phyloP scores from a whole-genome alignment of 768 basidiomycete genomes.

The Leccinum truebloodii region DNA sequence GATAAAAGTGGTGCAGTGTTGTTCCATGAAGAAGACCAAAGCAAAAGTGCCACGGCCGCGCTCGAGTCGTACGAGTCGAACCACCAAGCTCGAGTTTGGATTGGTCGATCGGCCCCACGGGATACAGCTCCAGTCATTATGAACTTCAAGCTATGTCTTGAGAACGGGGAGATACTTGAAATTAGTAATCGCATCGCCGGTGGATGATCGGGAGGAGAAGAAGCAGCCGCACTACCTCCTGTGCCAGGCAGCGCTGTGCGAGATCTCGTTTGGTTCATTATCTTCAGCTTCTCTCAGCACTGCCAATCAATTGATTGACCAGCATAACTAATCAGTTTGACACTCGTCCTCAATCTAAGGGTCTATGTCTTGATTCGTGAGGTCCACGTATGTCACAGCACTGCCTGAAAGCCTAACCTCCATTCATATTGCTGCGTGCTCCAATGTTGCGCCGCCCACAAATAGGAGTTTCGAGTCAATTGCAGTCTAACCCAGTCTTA shows the following conservation, averaged over 20 bases:
- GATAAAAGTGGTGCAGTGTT: constrained; percentile 14
- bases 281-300: constrained; percentile 20
- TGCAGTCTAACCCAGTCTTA: no score
- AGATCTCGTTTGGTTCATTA: neutral
- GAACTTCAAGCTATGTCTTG: constrained; percentile 13
- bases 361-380: neutral
- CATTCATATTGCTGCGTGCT: neutral
- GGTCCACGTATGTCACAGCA: neutral
- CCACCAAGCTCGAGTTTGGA: neutral
- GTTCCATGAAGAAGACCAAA: constrained; percentile 9
- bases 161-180: neutral
- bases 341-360: constrained; percentile 1
- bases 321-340: neutral
- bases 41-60: neutral
- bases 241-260: constrained; percentile 3
- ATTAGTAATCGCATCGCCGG: constrained; percentile 10
- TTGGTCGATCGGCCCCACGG: neutral
- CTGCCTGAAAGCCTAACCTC: constrained; percentile 6
- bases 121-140: neutral
- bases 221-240: constrained; percentile 21
- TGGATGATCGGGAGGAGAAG: constrained; percentile 11
- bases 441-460: constrained; percentile 6
- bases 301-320: constrained; percentile 10
- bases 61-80: constrained; percentile 19
- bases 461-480: constrained; percentile 8